These are phyloP conservation scores for Quercus lobata DNA, from an alignment of 331 rosid species.

Conservation along the genomic window DNA sequence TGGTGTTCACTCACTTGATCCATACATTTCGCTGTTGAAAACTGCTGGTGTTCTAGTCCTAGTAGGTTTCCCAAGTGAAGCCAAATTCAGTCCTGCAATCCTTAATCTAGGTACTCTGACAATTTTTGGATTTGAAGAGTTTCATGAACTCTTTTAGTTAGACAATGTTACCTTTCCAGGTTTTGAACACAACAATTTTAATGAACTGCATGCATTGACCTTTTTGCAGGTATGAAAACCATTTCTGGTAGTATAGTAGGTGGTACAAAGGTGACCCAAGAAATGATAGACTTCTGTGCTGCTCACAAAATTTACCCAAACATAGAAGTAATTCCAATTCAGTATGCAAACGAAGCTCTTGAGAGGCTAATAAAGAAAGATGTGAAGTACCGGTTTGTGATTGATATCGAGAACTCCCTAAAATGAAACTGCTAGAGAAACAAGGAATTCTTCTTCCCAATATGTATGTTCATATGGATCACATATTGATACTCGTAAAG, in stretches of 20 bases:
- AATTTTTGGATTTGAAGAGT: neutral
- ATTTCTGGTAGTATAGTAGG: slow-evolving; percentile 62
- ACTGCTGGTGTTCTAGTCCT: slow-evolving; percentile 51
- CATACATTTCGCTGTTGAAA: slow-evolving; percentile 70
- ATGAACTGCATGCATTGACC: neutral
- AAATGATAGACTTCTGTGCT: slow-evolving; percentile 79
- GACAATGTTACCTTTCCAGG: too few species aligned
- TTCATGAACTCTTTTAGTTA: too few species aligned
- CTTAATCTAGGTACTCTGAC: slow-evolving; percentile 49
- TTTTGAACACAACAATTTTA: neutral
- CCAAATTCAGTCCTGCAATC: slow-evolving; percentile 61
- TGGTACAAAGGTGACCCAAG: slow-evolving; percentile 66
- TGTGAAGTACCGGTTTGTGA: slow-evolving; percentile 74
- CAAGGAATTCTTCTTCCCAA: neutral
- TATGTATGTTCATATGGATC: neutral
- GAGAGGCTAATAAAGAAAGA: slow-evolving; percentile 66
- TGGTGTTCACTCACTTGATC: slow-evolving; percentile 82
- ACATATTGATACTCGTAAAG: too few species aligned
- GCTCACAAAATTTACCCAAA: slow-evolving; percentile 53
- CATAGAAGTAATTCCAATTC: slow-evolving; percentile 75
- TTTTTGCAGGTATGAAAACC: slow-evolving; percentile 51
- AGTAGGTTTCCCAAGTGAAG: slow-evolving; percentile 69
- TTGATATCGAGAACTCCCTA: slow-evolving; percentile 63
- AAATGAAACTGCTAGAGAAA: slow-evolving; percentile 19
- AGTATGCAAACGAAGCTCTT: slow-evolving; percentile 70